A percentile compares a stretch with the other conserved stretches of the same genome.
These are phyloP conservation scores for Alopecurus myosuroides DNA, from an alignment of 176 grass and related monocot species.

Conservation along the genomic window DNA sequence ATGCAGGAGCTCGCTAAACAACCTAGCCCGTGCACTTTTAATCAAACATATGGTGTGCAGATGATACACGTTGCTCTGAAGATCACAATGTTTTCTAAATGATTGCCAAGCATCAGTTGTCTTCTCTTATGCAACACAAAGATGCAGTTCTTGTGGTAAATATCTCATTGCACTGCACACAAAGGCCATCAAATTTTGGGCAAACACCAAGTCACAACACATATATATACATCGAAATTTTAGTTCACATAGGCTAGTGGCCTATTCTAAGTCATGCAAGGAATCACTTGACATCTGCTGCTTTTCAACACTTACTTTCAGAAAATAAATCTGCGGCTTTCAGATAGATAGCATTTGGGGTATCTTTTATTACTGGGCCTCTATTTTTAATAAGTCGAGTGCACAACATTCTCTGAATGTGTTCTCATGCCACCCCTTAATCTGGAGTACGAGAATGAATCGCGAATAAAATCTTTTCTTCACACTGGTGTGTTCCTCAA, in stretches of 20 bases:
- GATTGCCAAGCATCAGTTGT: neutral
- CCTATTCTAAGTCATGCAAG: neutral
- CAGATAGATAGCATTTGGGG: neutral
- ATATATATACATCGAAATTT: too few species aligned
- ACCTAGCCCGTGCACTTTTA: too few species aligned
- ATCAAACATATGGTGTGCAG: too few species aligned
- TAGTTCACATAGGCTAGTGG: too few species aligned
- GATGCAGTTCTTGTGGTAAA: too few species aligned
- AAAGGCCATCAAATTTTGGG: too few species aligned
- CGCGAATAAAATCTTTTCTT: slow-evolving; percentile 27
- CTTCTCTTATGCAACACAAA: neutral
- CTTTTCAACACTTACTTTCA: slow-evolving; percentile 5
- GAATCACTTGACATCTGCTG: slow-evolving; percentile 3
- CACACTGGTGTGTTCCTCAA: neutral
- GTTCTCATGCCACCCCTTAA: slow-evolving; percentile 34
- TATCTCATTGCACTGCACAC: too few species aligned
- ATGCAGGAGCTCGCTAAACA: too few species aligned
- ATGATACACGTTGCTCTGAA: too few species aligned
- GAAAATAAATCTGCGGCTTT: neutral
- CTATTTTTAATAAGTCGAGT: neutral
- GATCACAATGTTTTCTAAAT: too few species aligned
- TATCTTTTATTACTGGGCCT: slow-evolving; percentile 5
- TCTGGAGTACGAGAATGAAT: slow-evolving; percentile 60
- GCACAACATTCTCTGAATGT: slow-evolving; percentile 5
- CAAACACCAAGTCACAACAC: too few species aligned